Evolutionary conservation across 2,329 filamentous ascomycete species (phyloP).

Genomic region (Didymosphaeria variabile): DNA sequence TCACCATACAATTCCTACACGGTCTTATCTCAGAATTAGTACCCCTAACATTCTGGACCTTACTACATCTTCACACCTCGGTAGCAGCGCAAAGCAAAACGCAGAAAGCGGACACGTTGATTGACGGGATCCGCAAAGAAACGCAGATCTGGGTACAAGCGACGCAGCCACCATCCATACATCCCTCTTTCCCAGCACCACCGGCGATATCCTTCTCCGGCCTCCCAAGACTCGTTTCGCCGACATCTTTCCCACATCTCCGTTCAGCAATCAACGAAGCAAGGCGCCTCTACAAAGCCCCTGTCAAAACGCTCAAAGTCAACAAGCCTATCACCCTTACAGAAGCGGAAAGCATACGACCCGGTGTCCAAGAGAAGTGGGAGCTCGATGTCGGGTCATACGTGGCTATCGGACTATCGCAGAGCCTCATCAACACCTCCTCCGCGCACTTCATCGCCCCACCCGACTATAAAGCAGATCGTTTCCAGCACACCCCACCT

Average conservation of each 20-base stretch:
- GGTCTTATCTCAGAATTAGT: slow-evolving; percentile 39
- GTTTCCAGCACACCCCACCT: slow-evolving; percentile 30
- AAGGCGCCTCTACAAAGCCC: slow-evolving; percentile 40
- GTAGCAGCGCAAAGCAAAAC: slow-evolving; percentile 22
- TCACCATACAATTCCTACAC: slow-evolving; percentile 42
- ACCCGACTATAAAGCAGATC: slow-evolving; percentile 36
- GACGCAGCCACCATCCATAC: slow-evolving; percentile 46
- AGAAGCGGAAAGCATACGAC: slow-evolving; percentile 26
- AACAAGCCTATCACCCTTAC: slow-evolving; percentile 33
- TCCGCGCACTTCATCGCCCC: slow-evolving; percentile 32
- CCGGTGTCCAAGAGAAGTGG: slow-evolving; percentile 36
- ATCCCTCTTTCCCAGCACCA: slow-evolving; percentile 47
- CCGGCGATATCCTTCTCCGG: slow-evolving; percentile 40
- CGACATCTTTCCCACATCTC: slow-evolving; percentile 35
- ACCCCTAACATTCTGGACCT: slow-evolving; percentile 45
- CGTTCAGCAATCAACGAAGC: slow-evolving; percentile 44
- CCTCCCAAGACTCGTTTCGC: slow-evolving; percentile 18
- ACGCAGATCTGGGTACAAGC: slow-evolving; percentile 42
- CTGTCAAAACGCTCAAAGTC: slow-evolving; percentile 30
- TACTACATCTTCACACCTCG: slow-evolving; percentile 39
- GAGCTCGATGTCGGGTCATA: slow-evolving; percentile 36
- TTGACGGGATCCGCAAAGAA: slow-evolving; percentile 39
- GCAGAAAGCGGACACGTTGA: slow-evolving; percentile 22
- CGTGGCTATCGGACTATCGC: slow-evolving; percentile 44
- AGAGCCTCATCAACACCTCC: slow-evolving; percentile 42